Evolutionary conservation across 1,284 basidiomycete genomes (phyloP).

Genomic region (Sutorius eximius): DNA sequence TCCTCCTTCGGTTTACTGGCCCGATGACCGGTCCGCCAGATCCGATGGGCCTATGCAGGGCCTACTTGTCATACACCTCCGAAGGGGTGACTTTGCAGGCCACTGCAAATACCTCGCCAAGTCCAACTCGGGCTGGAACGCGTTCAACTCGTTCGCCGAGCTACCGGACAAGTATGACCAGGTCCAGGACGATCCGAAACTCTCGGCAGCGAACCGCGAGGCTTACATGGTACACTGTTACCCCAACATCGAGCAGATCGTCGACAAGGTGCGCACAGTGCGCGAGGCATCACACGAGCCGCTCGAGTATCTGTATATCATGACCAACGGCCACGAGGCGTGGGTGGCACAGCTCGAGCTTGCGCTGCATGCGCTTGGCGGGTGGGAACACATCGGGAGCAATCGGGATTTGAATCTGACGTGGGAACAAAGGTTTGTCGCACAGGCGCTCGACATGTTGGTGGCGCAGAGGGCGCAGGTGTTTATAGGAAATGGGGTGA

Average conservation of each 20-base stretch:
- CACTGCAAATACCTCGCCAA: conserved; percentile 49
- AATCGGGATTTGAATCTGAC: conserved; percentile 39
- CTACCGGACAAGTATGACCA: conserved; percentile 38
- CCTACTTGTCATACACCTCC: conserved; percentile 56
- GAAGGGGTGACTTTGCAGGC: conserved; percentile 54
- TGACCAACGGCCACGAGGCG: conserved; percentile 51
- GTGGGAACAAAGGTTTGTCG: conserved; percentile 40
- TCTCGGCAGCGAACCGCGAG: conserved; percentile 26
- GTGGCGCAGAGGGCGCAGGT: conserved; percentile 43
- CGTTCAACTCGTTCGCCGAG: conserved; percentile 43
- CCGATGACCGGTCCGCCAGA: not conserved
- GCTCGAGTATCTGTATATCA: conserved; percentile 44
- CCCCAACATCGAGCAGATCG: conserved; percentile 40
- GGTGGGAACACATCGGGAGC: conserved; percentile 26
- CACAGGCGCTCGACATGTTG: conserved; percentile 46
- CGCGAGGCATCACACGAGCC: conserved; percentile 25
- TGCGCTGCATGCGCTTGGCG: conserved; percentile 36
- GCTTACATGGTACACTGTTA: conserved; percentile 40
- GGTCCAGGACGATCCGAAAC: conserved; percentile 18
- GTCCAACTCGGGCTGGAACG: conserved; percentile 39
- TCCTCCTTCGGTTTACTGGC: conserved; percentile 18
- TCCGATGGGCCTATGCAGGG: conserved; percentile 23
- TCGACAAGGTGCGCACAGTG: conserved; percentile 31
- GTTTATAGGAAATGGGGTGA: conserved; percentile 46
- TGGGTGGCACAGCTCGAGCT: conserved; percentile 48